These are phyloP conservation scores for Leucocoprinus sp. DNA, from an alignment of 768 basidiomycete genomes.

Conservation along the genomic window DNA sequence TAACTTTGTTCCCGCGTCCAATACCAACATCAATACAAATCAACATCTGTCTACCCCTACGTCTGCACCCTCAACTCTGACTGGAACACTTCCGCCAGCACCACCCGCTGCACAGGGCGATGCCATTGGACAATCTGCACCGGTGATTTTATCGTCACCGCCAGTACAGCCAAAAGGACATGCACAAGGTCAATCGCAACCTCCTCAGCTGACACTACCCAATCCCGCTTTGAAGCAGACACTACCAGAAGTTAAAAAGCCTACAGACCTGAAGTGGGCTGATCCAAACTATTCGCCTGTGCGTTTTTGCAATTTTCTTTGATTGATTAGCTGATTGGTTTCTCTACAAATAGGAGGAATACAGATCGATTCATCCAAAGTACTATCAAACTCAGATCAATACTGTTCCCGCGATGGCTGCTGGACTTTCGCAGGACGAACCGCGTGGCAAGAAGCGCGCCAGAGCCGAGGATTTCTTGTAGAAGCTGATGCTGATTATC, in stretches of 20 bases:
- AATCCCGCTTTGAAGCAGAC: slow-evolving; percentile 52
- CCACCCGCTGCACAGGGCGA: background rate
- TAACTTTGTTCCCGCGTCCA: slow-evolving; percentile 17
- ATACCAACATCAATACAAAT: no score
- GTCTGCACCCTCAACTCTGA: background rate
- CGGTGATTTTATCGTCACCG: no score
- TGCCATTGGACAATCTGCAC: no score
- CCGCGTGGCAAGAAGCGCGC: slow-evolving; percentile 77
- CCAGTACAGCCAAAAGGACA: background rate
- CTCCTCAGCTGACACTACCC: slow-evolving; percentile 38
- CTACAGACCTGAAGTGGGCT: slow-evolving; percentile 61
- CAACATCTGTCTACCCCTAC: no score
- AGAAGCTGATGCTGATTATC: no score
- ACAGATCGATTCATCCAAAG: slow-evolving; percentile 42
- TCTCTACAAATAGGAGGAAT: slow-evolving; percentile 55
- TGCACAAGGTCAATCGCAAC: slow-evolving; percentile 16
- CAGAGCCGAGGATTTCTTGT: slow-evolving; percentile 81
- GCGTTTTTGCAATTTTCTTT: slow-evolving; percentile 1
- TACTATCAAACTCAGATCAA: slow-evolving; percentile 13
- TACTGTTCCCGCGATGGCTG: background rate
- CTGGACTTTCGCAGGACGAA: slow-evolving; percentile 35
- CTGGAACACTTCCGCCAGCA: background rate
- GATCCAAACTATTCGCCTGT: slow-evolving; percentile 80
- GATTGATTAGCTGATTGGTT: background rate
- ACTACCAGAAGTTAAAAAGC: slow-evolving; percentile 70